Conservation (phyloP, 495 filamentous ascomycete genomes). For the Tricharina praecox region DNA sequence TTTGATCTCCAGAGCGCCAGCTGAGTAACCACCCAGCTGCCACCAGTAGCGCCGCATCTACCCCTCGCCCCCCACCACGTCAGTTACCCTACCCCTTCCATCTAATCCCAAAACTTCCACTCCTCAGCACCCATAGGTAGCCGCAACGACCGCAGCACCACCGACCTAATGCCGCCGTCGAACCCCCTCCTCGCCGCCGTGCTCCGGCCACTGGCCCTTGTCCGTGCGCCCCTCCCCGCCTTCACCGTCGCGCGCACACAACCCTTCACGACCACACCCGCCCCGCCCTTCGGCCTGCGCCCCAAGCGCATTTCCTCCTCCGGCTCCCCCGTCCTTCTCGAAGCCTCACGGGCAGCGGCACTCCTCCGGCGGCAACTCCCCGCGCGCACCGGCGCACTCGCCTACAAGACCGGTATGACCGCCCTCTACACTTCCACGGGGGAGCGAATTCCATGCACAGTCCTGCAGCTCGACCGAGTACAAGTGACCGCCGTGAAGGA, state of each 20-base stretch:
- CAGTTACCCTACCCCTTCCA: no score
- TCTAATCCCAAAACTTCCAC: no score
- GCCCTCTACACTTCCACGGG: constrained; percentile 69
- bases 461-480: constrained; percentile 83
- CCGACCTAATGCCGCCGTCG: no score
- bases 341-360: constrained; percentile 59
- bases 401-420: constrained; percentile 87
- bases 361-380: constrained; percentile 67
- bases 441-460: constrained; percentile 66
- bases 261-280: constrained; percentile 18
- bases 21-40: no score
- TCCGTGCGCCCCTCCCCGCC: no score
- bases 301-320: constrained; percentile 25
- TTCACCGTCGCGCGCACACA: neutral
- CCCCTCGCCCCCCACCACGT: no score
- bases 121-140: no score
- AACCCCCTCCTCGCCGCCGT: no score
- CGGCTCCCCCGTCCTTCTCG: constrained; percentile 33
- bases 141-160: no score
- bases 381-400: constrained; percentile 62
- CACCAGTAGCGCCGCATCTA: no score
- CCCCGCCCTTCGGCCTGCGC: constrained; percentile 15
- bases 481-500: constrained; percentile 80
- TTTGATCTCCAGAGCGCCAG: no score
- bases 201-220: no score